Evolutionary conservation across 108 stramenopile species (phyloP).

Genomic region (Epithemia pelagica): DNA sequence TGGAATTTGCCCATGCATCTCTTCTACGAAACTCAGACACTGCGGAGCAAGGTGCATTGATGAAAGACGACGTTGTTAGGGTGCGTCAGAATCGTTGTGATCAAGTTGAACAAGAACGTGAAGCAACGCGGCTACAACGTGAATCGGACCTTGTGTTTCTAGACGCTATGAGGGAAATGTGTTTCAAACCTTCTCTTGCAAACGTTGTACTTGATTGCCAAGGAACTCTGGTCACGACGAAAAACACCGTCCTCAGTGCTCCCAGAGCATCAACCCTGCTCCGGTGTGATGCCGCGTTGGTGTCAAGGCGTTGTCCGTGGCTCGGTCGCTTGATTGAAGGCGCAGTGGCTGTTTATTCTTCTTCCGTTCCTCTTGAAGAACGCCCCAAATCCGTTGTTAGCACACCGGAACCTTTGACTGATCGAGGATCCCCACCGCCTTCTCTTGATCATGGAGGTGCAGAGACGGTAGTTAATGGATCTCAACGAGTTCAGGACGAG

Average conservation of each 20-base stretch:
- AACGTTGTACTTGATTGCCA: constrained; percentile 70
- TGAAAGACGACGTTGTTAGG: constrained; percentile 77
- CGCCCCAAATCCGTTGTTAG: constrained; percentile 19
- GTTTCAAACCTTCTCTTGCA: constrained; percentile 13
- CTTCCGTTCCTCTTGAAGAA: constrained; percentile 29
- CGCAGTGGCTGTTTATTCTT: background rate
- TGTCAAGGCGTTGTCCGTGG: constrained; percentile 67
- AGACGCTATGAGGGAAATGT: constrained; percentile 37
- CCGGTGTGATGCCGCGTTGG: constrained; percentile 48
- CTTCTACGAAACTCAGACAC: constrained; percentile 46
- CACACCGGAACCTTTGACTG: background rate
- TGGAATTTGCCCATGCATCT: constrained; percentile 69
- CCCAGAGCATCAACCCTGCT: constrained; percentile 20
- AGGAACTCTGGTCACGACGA: constrained; percentile 31
- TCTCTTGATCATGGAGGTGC: background rate
- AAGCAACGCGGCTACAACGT: constrained; percentile 42
- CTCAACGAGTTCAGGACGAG: background rate
- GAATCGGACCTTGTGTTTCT: constrained; percentile 67
- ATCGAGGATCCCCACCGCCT: background rate
- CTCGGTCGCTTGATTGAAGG: constrained; percentile 42
- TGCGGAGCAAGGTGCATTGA: constrained; percentile 67
- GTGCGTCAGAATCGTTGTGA: constrained; percentile 37
- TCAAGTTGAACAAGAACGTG: constrained; percentile 29
- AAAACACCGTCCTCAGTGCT: constrained; percentile 52
- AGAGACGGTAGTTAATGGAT: background rate